Evolutionary conservation across 495 filamentous ascomycete genomes (phyloP).

Genomic region (Penicillium mononematosum): DNA sequence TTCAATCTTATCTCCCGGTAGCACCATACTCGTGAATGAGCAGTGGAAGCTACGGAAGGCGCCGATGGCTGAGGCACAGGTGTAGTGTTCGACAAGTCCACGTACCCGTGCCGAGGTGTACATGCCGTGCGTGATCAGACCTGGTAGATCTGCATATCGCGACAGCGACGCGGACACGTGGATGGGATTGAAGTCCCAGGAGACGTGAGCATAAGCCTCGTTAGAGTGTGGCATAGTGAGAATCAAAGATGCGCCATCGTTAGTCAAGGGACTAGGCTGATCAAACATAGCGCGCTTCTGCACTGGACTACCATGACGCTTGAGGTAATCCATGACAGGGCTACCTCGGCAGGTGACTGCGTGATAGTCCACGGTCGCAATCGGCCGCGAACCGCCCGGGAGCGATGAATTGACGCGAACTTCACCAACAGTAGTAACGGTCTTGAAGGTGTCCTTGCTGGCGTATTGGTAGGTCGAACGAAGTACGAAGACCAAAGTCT

Average conservation of each 20-base stretch:
- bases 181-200: slow-evolving; percentile 40
- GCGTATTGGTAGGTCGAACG: too few relatives aligned
- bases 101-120: slow-evolving; percentile 28
- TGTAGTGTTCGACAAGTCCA: slow-evolving; percentile 3
- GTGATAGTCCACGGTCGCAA: not conserved
- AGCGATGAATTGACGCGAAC: too few relatives aligned
- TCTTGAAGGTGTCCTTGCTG: too few relatives aligned
- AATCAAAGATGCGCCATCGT: too few relatives aligned
- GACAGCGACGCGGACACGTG: slow-evolving; percentile 34
- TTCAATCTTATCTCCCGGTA: slow-evolving; percentile 34
- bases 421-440: not conserved
- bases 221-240: slow-evolving; percentile 2
- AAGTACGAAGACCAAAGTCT: not conserved
- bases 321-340: not conserved
- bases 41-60: slow-evolving; percentile 27
- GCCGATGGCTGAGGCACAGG: not conserved
- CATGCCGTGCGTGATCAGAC: slow-evolving; percentile 40
- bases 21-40: slow-evolving; percentile 40
- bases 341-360: not conserved
- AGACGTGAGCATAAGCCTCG: slow-evolving; percentile 16
- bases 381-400: too few relatives aligned
- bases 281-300: not conserved
- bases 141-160: slow-evolving; percentile 30
- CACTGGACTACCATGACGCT: not conserved
- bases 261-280: not conserved